phyloP scores from a whole-genome alignment of 1,284 basidiomycete species.

The Malassezia japonica region DNA sequence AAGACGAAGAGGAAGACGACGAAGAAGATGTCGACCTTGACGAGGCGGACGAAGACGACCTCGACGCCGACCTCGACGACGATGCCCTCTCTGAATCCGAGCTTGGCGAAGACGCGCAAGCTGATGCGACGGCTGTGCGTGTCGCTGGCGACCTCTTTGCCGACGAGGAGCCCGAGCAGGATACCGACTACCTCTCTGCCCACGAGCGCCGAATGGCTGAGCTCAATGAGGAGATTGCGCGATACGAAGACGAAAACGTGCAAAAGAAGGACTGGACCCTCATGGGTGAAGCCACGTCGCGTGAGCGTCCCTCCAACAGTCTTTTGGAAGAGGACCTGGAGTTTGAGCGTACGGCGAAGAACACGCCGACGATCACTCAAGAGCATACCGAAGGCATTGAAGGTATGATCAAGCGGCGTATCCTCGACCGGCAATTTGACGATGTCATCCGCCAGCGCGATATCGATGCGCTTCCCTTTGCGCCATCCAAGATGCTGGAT shows the following conservation, averaged over 20 bases:
- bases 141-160: conserved; percentile 54
- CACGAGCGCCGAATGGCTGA: conserved; percentile 53
- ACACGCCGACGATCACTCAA: conserved; percentile 80
- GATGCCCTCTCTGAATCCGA: neutral
- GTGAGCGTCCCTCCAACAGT: conserved; percentile 77
- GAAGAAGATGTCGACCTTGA: conserved; percentile 27
- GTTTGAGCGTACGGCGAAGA: conserved; percentile 78
- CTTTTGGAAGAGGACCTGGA: conserved; percentile 88
- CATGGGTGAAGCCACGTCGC: conserved; percentile 76
- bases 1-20: conserved; percentile 29
- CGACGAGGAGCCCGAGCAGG: conserved; percentile 51
- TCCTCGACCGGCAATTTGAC: conserved; percentile 75
- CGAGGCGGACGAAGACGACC: conserved; percentile 29
- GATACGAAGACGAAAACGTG: conserved; percentile 54
- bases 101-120: conserved; percentile 4
- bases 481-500: conserved; percentile 80
- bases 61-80: neutral
- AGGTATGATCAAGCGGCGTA: conserved; percentile 80
- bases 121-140: conserved; percentile 50
- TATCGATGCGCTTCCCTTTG: conserved; percentile 62
- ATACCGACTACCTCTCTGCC: conserved; percentile 49
- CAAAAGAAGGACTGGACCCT: conserved; percentile 74
- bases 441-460: conserved; percentile 75
- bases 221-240: conserved; percentile 53
- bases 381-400: conserved; percentile 74